Conservation (phyloP, 1,284 basidiomycete genomes). For the Caloboletus inedulis region DNA sequence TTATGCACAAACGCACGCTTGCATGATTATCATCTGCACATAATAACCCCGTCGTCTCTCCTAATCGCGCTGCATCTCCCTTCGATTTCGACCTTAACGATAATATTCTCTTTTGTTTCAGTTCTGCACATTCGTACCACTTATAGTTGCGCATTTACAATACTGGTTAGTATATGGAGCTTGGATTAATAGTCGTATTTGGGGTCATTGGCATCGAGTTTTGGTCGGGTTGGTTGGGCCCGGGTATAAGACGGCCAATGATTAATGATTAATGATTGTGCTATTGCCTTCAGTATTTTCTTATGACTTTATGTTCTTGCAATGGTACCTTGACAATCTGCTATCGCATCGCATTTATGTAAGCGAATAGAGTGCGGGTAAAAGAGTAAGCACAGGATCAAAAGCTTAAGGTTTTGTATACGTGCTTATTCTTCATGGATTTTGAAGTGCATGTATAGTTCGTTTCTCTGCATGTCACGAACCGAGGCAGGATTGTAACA, state of each 20-base stretch:
- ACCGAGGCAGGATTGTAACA: not conserved
- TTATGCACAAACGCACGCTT: slow-evolving; percentile 22
- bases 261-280: slow-evolving; percentile 35
- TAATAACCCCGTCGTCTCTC: slow-evolving; percentile 29
- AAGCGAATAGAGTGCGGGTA: too few species aligned
- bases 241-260: slow-evolving; percentile 31
- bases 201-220: slow-evolving; percentile 29
- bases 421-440: slow-evolving; percentile 1
- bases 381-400: too few species aligned
- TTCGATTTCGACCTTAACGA: slow-evolving; percentile 17
- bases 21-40: slow-evolving; percentile 28
- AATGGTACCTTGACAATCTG: slow-evolving; percentile 22
- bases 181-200: slow-evolving; percentile 33
- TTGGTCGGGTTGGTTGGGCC: slow-evolving; percentile 29
- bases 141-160: slow-evolving; percentile 35
- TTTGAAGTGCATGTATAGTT: not conserved
- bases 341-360: slow-evolving; percentile 30
- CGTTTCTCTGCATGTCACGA: not conserved
- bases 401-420: too few species aligned
- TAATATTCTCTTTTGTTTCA: slow-evolving; percentile 29
- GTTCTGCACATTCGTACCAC: slow-evolving; percentile 34
- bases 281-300: slow-evolving; percentile 20
- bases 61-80: slow-evolving; percentile 32
- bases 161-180: slow-evolving; percentile 33
- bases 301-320: slow-evolving; percentile 36